phyloP scores from a whole-genome alignment of 768 basidiomycete species.

The Collybia mongolica region DNA sequence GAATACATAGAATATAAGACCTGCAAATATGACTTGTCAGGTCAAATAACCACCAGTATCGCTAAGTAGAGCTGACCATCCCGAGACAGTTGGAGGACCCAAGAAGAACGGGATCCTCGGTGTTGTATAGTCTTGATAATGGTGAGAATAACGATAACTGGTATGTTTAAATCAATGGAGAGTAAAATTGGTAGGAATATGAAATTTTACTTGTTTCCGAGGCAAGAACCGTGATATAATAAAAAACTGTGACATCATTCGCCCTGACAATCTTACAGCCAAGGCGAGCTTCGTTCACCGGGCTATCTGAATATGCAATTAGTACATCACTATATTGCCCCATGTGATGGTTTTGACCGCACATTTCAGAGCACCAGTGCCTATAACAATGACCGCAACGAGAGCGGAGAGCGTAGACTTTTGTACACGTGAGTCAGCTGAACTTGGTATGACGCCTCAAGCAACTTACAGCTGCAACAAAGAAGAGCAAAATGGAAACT shows the following conservation, averaged over 20 bases:
- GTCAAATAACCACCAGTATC: background rate
- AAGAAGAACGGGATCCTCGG: background rate
- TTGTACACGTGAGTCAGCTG: background rate
- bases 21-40: background rate
- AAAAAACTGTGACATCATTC: background rate
- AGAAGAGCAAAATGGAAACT: background rate
- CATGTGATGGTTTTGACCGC: too few relatives aligned
- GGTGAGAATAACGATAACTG: conserved; percentile 6
- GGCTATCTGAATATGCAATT: too few relatives aligned
- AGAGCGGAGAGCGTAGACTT: too few relatives aligned
- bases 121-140: conserved; percentile 2
- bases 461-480: conserved; percentile 2
- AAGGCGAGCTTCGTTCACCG: background rate
- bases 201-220: conserved; percentile 4
- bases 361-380: too few relatives aligned
- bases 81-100: conserved; percentile 5
- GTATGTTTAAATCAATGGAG: too few relatives aligned
- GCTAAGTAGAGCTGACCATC: background rate
- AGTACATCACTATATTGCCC: too few relatives aligned
- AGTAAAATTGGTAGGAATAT: background rate
- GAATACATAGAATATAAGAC: conserved; percentile 5
- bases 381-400: too few relatives aligned
- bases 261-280: background rate
- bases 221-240: background rate
- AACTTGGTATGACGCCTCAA: background rate